Base-by-base conservation (phyloP, 306 rosid species). In the Dalbergia cochinchinensis region DNA sequence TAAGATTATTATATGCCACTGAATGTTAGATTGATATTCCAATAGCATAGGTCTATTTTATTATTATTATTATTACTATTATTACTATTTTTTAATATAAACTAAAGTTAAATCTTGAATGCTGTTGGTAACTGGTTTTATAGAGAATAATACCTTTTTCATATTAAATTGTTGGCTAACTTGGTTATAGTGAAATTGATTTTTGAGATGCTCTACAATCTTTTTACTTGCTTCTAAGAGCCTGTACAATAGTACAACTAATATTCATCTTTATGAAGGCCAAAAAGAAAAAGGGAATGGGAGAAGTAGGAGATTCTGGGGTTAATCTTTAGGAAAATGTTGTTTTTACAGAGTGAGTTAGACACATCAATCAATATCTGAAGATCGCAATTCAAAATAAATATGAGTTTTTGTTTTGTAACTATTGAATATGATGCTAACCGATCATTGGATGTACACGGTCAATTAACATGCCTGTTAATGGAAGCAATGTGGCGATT, bases 271-370 rank as follows among this genome's bases (percentile, higher is more conserved):
- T 55, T 61, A 61, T 44, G 20, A 73, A 44, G 34, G 37, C 26
- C 13, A 31, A 54, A 12, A 54, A 48, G 41, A 15, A 22, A 70
- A 74, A 51, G 47, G 35, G 76, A 61, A 69, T 37, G 51, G 37
- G 62, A 48, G 75, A 60, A 48, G 76, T 48, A 20, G 54, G 19
- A 54, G 51, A 65, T 73, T 72, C 84, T 63, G 61, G 18, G 61
- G 67, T 35, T 4, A 13, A 37, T 11, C 7, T 20, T 31, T 26
- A 26, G 31, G 31, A 26, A 26, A 1, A 26, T 26, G 31, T 26
- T 26, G 31, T 26, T 26, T 26, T 26, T 26, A 26, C 31, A 26
- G 31, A 26, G 31, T 26, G 31, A 26, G 31, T 26, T 26, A 26
- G 31, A 26, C 31, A 26, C 31, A 26, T 26, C 3, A 2, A 1